These are phyloP conservation scores for Cyclotella kingstonii DNA, from an alignment of 108 stramenopile species.

Conservation along the genomic window DNA sequence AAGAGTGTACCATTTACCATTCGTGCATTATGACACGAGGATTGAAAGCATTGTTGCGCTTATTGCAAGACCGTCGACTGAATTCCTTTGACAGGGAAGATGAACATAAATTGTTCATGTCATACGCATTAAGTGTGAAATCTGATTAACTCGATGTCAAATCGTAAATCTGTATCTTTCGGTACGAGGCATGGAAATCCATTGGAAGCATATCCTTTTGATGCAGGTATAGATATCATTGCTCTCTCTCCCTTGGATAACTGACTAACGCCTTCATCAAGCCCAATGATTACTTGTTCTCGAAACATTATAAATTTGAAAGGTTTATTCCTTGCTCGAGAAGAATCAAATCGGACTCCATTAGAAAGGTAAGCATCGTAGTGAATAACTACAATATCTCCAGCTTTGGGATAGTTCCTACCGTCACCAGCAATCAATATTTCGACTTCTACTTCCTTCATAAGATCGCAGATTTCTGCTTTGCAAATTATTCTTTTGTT, in stretches of 20 bases:
- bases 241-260: conserved; percentile 64
- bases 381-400: conserved; percentile 62
- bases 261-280: conserved; percentile 57
- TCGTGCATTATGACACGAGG: too few species aligned
- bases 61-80: too few species aligned
- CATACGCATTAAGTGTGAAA: conserved; percentile 18
- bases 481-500: too few species aligned
- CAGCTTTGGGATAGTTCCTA: conserved; percentile 57
- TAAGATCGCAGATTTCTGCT: neutral
- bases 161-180: conserved; percentile 32
- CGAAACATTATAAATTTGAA: conserved; percentile 66
- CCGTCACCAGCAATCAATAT: conserved; percentile 56
- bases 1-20: too few species aligned
- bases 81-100: too few species aligned
- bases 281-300: conserved; percentile 64
- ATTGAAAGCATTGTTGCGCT: too few species aligned
- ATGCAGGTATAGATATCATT: conserved; percentile 46
- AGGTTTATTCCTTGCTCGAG: conserved; percentile 62
- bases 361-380: conserved; percentile 62
- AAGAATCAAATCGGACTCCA: conserved; percentile 56
- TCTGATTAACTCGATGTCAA: conserved; percentile 49
- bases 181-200: conserved; percentile 47
- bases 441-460: conserved; percentile 26
- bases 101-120: too few species aligned
- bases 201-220: conserved; percentile 43